phyloP scores from a whole-genome alignment of 805 yeast species.

The Ogataea nitratoaversa region DNA sequence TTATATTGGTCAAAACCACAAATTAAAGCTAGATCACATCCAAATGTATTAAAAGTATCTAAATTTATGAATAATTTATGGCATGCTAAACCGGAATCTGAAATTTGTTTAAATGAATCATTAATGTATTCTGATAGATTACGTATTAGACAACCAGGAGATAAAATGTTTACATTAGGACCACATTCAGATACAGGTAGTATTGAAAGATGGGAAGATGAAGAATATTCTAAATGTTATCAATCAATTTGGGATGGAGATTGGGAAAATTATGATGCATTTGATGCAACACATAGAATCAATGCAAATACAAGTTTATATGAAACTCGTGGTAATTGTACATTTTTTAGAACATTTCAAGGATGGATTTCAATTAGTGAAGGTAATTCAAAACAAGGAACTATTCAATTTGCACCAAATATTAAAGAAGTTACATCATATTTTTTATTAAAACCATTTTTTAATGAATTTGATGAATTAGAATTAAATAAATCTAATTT shows the following conservation, averaged over 20 bases:
- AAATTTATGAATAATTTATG: constrained; percentile 12
- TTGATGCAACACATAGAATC: constrained; percentile 32
- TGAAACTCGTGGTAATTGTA: constrained; percentile 24
- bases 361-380: constrained; percentile 41
- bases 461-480: constrained; percentile 29
- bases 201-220: constrained; percentile 45
- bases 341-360: constrained; percentile 37
- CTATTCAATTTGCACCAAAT: constrained; percentile 35
- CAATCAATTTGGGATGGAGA: constrained; percentile 32
- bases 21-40: constrained; percentile 35
- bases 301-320: constrained; percentile 32
- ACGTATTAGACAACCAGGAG: constrained; percentile 37
- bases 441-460: constrained; percentile 37
- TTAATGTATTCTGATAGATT: constrained; percentile 40
- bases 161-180: constrained; percentile 29
- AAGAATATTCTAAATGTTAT: constrained; percentile 32
- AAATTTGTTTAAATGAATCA: constrained; percentile 27
- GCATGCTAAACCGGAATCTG: constrained; percentile 10
- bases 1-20: constrained; percentile 39
- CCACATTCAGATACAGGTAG: constrained; percentile 40
- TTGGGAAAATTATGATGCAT: constrained; percentile 44
- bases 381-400: constrained; percentile 36
- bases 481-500: constrained; percentile 31
- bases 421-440: constrained; percentile 36
- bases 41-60: constrained; percentile 26